A percentile compares a stretch with the other conserved stretches of the same genome.
Conservation (phyloP, 345 rosid species). For the Nephelium lappaceum region DNA sequence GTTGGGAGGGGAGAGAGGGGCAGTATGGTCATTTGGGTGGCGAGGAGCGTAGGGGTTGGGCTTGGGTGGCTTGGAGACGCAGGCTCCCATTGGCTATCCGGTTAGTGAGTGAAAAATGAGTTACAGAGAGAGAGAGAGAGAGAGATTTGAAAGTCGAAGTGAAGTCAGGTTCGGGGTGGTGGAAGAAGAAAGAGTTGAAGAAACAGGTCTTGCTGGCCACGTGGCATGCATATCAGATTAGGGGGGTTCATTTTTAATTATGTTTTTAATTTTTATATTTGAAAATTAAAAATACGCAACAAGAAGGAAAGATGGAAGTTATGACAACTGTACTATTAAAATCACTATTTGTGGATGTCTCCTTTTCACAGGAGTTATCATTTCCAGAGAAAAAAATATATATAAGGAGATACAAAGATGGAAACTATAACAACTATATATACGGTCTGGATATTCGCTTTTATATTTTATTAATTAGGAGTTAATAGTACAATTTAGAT, state of each 20-base stretch:
- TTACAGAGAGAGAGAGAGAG: not conserved
- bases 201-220: not conserved
- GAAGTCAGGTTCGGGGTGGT: not conserved
- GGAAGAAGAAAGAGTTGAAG: not conserved
- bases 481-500: too few species aligned
- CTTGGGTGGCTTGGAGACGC: conserved; percentile 70
- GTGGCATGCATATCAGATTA: conserved; percentile 20
- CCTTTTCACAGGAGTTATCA: too few species aligned
- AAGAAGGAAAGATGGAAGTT: too few species aligned
- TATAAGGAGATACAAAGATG: too few species aligned
- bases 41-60: conserved; percentile 69
- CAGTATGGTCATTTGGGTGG: conserved; percentile 37
- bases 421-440: too few species aligned
- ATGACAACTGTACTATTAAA: too few species aligned
- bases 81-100: conserved; percentile 55
- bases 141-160: too few species aligned
- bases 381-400: too few species aligned
- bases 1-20: conserved; percentile 31
- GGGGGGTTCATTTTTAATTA: not conserved
- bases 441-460: too few species aligned
- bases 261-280: not conserved
- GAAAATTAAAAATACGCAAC: too few species aligned
- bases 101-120: not conserved
- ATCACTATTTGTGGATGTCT: too few species aligned
- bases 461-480: too few species aligned